phyloP scores from a whole-genome alignment of 1,284 basidiomycete species.

The Trametes sp. region DNA sequence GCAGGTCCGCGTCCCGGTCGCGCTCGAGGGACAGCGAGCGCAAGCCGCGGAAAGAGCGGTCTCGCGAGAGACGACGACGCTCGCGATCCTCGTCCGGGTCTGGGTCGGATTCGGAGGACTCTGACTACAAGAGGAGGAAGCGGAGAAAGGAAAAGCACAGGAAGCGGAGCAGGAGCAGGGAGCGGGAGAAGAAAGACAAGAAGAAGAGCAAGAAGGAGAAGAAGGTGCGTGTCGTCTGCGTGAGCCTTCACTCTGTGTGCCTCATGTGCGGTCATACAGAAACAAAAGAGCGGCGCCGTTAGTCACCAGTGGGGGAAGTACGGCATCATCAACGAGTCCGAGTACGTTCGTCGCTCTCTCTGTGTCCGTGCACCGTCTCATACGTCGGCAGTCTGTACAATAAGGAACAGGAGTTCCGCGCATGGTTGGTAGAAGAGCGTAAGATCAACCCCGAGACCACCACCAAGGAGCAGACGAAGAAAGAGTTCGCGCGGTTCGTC shows the following conservation, averaged over 20 bases:
- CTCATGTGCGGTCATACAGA: constrained; percentile 45
- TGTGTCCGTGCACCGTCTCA: background rate
- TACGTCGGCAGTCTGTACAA: constrained; percentile 66
- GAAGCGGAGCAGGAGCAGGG: constrained; percentile 52
- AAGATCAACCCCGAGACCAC: constrained; percentile 88
- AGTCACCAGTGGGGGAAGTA: constrained; percentile 87
- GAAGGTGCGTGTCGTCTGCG: constrained; percentile 51
- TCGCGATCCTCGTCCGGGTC: constrained; percentile 42
- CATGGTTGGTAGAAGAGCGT: constrained; percentile 91
- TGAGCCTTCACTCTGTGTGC: background rate
- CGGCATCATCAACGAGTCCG: constrained; percentile 83
- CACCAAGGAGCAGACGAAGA: constrained; percentile 83
- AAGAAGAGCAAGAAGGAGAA: constrained; percentile 75
- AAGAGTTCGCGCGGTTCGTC: constrained; percentile 79
- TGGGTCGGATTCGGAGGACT: constrained; percentile 46
- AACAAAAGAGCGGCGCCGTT: constrained; percentile 61
- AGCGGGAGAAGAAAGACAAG: constrained; percentile 64
- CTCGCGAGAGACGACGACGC: constrained; percentile 40
- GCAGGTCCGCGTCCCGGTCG: constrained; percentile 39
- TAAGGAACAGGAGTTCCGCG: constrained; percentile 84
- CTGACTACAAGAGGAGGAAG: constrained; percentile 51
- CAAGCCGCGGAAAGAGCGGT: constrained; percentile 28
- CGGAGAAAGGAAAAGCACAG: constrained; percentile 54
- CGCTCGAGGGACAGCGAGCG: constrained; percentile 33
- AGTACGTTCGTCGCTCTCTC: constrained; percentile 59